phyloP scores from a whole-genome alignment of 2,329 filamentous ascomycete species.

The Colletotrichum chlorophyti region DNA sequence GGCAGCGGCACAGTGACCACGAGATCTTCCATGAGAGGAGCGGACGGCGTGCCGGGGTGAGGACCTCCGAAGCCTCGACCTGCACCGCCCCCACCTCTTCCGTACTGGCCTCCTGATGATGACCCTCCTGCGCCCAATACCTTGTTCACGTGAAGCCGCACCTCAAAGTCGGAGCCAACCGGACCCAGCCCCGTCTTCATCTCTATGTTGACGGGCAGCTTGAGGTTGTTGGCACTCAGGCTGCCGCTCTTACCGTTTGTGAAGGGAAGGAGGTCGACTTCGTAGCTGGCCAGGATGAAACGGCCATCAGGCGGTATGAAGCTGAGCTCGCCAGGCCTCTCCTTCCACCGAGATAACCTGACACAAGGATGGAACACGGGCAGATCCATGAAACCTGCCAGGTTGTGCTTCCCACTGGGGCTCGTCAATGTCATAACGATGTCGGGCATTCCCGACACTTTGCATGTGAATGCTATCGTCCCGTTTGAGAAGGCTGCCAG shows the following conservation, averaged over 20 bases:
- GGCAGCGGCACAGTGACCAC: constrained; percentile 82
- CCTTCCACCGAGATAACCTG: constrained; percentile 85
- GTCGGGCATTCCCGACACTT: constrained; percentile 93
- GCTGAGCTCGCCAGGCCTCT: constrained; percentile 88
- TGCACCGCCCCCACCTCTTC: constrained; percentile 45
- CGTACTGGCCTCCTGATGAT: constrained; percentile 42
- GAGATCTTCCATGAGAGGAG: constrained; percentile 76
- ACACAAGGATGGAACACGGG: constrained; percentile 98
- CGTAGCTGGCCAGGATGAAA: constrained; percentile 93
- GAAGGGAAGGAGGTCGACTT: constrained; percentile 86
- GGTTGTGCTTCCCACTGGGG: constrained; percentile 79
- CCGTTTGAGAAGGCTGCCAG: constrained; percentile 88
- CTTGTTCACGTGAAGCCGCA: constrained; percentile 75
- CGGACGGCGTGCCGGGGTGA: constrained; percentile 60
- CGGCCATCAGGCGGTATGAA: constrained; percentile 95
- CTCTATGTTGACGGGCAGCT: constrained; percentile 82
- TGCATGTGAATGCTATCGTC: constrained; percentile 92
- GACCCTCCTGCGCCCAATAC: constrained; percentile 54
- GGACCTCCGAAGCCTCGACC: constrained; percentile 51
- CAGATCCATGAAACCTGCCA: constrained; percentile 78
- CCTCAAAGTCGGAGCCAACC: constrained; percentile 85
- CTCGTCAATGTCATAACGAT: constrained; percentile 82
- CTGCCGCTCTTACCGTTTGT: constrained; percentile 63
- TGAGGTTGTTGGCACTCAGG: constrained; percentile 68
- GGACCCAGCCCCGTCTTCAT: constrained; percentile 81